Evolutionary conservation across 2,329 filamentous ascomycete genomes (phyloP).

Genomic region (Trichoderma asperellum): DNA sequence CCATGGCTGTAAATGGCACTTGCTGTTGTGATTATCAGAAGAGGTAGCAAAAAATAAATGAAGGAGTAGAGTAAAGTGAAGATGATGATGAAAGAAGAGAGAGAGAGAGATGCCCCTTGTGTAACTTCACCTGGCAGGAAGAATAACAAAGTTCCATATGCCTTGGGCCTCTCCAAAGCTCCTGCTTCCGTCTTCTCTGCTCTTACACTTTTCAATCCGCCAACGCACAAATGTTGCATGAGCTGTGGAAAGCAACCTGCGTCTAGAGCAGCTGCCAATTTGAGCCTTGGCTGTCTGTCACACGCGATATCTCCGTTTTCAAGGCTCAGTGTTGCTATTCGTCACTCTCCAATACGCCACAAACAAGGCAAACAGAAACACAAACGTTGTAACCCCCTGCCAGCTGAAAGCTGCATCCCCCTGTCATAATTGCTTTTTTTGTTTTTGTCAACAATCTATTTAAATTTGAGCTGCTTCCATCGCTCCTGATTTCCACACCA

Average conservation of each 20-base stretch:
- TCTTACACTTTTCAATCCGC: background rate
- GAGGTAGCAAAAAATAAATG: background rate
- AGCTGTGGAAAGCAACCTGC: background rate
- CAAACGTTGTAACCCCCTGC: background rate
- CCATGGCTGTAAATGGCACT: background rate
- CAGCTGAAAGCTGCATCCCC: background rate
- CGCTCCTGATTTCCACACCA: background rate
- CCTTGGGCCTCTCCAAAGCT: background rate
- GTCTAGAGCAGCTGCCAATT: background rate
- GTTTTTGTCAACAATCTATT: background rate
- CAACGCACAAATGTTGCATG: background rate
- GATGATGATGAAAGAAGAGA: background rate
- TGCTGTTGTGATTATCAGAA: background rate
- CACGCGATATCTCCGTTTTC: background rate
- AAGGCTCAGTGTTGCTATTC: background rate
- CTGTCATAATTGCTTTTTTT: background rate
- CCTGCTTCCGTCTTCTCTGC: background rate
- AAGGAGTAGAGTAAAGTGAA: background rate
- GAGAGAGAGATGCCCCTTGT: background rate
- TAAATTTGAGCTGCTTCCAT: background rate
- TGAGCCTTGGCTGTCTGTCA: background rate
- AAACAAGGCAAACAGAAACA: background rate
- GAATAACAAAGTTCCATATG: background rate
- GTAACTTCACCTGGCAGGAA: background rate
- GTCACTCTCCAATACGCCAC: background rate